These are phyloP conservation scores for Spatholobus suberectus DNA, from an alignment of 306 rosid species.

Conservation along the genomic window DNA sequence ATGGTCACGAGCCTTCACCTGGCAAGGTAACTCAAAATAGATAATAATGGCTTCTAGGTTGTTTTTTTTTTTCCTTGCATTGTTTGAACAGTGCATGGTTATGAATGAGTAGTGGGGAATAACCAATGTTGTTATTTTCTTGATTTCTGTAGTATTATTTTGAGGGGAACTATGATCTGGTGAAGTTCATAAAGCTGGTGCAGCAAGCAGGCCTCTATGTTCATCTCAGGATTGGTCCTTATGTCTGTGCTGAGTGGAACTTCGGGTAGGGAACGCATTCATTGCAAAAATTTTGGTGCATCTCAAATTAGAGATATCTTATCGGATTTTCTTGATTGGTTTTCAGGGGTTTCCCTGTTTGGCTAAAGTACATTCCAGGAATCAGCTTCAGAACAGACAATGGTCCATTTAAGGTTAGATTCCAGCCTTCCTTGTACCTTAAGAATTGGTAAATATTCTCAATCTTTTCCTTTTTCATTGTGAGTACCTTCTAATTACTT, in stretches of 20 bases:
- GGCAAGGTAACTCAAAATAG: slow-evolving; percentile 63
- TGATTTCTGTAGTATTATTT: slow-evolving; percentile 75
- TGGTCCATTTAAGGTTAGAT: slow-evolving; percentile 85
- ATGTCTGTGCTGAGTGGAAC: slow-evolving; percentile 99
- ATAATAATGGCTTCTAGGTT: slow-evolving; percentile 14
- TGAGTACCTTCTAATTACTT: slow-evolving; percentile 22
- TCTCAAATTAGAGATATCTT: slow-evolving; percentile 36
- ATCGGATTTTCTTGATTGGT: slow-evolving; percentile 14
- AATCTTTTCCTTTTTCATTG: slow-evolving; percentile 16
- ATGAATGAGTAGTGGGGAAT: background rate
- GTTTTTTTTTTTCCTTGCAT: slow-evolving; percentile 37
- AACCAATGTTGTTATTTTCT: background rate
- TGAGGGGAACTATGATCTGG: slow-evolving; percentile 94
- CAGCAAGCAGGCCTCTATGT: slow-evolving; percentile 92
- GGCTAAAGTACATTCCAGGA: slow-evolving; percentile 97
- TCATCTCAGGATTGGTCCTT: slow-evolving; percentile 97
- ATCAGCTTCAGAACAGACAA: slow-evolving; percentile 94
- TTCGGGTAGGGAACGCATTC: slow-evolving; percentile 70
- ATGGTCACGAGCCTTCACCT: slow-evolving; percentile 98
- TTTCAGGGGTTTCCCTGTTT: slow-evolving; percentile 94
- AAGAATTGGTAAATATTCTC: background rate
- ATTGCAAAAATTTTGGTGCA: background rate
- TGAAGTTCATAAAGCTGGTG: slow-evolving; percentile 85
- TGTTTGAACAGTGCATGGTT: slow-evolving; percentile 21
- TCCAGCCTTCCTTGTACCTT: slow-evolving; percentile 14